Evolutionary conservation across 192 early-diverging fungal genomes (phyloP).

Genomic region (Mortierella claussenii): DNA sequence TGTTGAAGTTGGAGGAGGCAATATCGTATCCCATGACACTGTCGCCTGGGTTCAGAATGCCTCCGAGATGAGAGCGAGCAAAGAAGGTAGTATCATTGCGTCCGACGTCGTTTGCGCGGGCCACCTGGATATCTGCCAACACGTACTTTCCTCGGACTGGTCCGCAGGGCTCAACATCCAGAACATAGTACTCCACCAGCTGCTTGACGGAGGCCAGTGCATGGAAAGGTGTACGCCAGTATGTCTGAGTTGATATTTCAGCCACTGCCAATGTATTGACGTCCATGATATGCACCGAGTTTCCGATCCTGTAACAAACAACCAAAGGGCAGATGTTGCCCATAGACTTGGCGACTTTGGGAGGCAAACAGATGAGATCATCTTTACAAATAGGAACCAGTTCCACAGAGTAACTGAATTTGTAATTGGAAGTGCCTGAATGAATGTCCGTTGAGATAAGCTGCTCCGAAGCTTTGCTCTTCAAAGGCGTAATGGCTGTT

Average conservation of each 20-base stretch:
- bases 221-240: constrained; percentile 87
- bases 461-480: constrained; percentile 93
- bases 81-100: constrained; percentile 88
- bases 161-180: constrained; percentile 90
- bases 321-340: constrained; percentile 89
- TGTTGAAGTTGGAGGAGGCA: constrained; percentile 90
- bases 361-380: constrained; percentile 89
- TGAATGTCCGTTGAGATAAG: constrained; percentile 97
- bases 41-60: constrained; percentile 91
- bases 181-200: constrained; percentile 93
- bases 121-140: constrained; percentile 90
- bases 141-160: constrained; percentile 79
- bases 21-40: constrained; percentile 93
- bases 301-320: constrained; percentile 87
- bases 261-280: constrained; percentile 79
- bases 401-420: constrained; percentile 97
- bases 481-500: constrained; percentile 81
- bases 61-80: constrained; percentile 92
- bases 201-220: constrained; percentile 82
- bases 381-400: constrained; percentile 97
- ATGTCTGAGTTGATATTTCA: constrained; percentile 79
- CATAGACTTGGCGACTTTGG: constrained; percentile 85
- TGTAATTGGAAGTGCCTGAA: constrained; percentile 90
- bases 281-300: constrained; percentile 88
- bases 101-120: constrained; percentile 79